These are phyloP conservation scores for Neotropicomus parvogracilis DNA, from an alignment of 1,284 basidiomycete genomes.

Conservation along the genomic window DNA sequence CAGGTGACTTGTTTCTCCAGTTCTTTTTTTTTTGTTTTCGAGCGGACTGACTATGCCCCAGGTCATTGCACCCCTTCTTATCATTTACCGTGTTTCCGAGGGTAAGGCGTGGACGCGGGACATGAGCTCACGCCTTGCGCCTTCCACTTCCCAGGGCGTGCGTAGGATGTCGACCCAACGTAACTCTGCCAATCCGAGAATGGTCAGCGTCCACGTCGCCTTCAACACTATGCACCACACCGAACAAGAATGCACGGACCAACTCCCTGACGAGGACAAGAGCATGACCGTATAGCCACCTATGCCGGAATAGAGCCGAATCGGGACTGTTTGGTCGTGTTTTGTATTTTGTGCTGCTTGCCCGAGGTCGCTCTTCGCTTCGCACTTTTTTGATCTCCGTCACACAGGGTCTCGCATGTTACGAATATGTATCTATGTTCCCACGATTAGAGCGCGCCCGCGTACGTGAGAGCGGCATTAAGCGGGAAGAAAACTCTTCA, in stretches of 20 bases:
- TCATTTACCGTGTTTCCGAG: conserved; percentile 33
- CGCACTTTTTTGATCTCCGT: not conserved
- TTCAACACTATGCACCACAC: conserved; percentile 6
- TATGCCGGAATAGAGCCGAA: not conserved
- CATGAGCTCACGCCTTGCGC: conserved; percentile 8
- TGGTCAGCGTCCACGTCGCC: conserved; percentile 16
- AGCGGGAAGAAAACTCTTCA: no score
- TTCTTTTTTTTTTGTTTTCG: not conserved
- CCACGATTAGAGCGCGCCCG: conserved; percentile 1
- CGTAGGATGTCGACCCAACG: conserved; percentile 11
- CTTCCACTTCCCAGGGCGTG: conserved; percentile 7
- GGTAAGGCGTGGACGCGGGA: conserved; percentile 32
- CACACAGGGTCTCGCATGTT: not conserved
- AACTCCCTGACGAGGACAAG: conserved; percentile 8
- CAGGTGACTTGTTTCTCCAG: conserved; percentile 17
- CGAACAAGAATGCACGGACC: conserved; percentile 4
- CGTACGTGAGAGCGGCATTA: no score
- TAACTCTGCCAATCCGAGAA: not conserved
- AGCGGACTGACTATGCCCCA: conserved; percentile 9
- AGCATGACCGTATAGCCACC: conserved; percentile 3
- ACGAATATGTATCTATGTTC: not conserved
- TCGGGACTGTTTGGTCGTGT: no score
- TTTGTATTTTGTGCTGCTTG: no score
- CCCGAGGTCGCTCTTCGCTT: not conserved
- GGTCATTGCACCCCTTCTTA: conserved; percentile 32